Evolutionary conservation across 1,284 basidiomycete genomes (phyloP).

Genomic region (Ceratobasidium sp.): DNA sequence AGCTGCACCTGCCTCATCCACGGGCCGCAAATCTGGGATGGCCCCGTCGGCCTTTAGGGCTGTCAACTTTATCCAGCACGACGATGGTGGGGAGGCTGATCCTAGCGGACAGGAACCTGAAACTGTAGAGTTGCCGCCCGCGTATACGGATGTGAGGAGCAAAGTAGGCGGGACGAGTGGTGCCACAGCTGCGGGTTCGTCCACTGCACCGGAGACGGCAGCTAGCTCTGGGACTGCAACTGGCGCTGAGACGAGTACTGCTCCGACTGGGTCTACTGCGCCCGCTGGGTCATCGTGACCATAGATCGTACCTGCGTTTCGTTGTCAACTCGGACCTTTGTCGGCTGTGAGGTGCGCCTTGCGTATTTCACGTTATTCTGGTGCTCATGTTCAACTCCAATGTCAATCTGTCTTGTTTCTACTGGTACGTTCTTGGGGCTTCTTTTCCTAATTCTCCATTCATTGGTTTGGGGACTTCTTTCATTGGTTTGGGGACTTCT

Average conservation of each 20-base stretch:
- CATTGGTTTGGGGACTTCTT: slow-evolving; percentile 27
- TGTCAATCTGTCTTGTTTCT: slow-evolving; percentile 14
- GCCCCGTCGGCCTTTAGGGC: slow-evolving; percentile 60
- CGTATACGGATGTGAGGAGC: slow-evolving; percentile 71
- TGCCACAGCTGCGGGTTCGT: background rate
- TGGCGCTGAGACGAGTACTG: background rate
- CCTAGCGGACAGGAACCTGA: slow-evolving; percentile 56
- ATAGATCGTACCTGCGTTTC: slow-evolving; percentile 11
- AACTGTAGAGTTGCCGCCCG: slow-evolving; percentile 77
- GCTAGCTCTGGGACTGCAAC: background rate
- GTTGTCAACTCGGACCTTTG: slow-evolving; percentile 16
- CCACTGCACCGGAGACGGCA: background rate
- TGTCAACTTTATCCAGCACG: slow-evolving; percentile 82
- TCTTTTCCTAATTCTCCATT: background rate
- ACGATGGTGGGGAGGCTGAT: slow-evolving; percentile 70
- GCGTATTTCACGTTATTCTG: slow-evolving; percentile 12
- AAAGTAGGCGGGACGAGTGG: slow-evolving; percentile 1
- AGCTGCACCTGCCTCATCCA: slow-evolving; percentile 47
- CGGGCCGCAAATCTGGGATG: slow-evolving; percentile 51
- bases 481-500: slow-evolving; percentile 29
- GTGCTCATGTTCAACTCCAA: slow-evolving; percentile 5
- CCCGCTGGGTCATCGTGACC: slow-evolving; percentile 1
- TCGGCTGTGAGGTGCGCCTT: slow-evolving; percentile 28
- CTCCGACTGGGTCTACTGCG: slow-evolving; percentile 1
- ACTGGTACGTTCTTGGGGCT: background rate